Base-by-base conservation (phyloP, 805 yeast species). In the Dipodascopsis uninucleata region DNA sequence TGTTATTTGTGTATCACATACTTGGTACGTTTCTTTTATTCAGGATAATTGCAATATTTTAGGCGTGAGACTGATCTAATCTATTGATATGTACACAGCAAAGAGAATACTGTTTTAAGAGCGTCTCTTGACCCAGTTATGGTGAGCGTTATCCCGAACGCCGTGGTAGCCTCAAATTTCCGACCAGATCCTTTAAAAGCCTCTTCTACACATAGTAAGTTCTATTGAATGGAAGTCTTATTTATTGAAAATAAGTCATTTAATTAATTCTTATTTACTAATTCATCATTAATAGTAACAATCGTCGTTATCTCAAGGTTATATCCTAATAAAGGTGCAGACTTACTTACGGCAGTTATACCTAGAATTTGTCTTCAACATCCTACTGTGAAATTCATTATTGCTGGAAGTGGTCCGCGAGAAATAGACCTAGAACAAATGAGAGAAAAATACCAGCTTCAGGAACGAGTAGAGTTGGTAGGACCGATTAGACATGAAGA, bases 371-470 rank as follows among this genome's bases (percentile, higher is more conserved):
- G 98, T 61, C 59, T 68, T 5, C 62, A 67, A 12, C 75, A 79
- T 43, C 72, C 76, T 0, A 74, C 77, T 14, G 89, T 89, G 1
- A 77, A 79, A 40, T 89, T 93, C 55, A 64, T 90, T 2, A 79
- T 93, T 36, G 99, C 97, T 2, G 99, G 99, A 9, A 94, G 87
- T 64, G 99, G 99, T 0, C 99, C 99, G 1, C 85, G 86, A 58
- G 88, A 84, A 56, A 77, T 93, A 7, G 97, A 93, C 58, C 70
- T 93, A 42, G 96, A 89, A 62, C 99, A 93, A 63, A 89, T 89
- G 89, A 74, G 96, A 39, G 99, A 93, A 62, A 76, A 78, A 49
- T 76, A 81, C 62, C 79, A 85, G 50, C 67, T 93, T 17, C 97
- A 93, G 61, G 95, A 90, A 39, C 71, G 95, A 38, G 97, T 93